Evolutionary conservation across 2,329 filamentous ascomycete genomes (phyloP).

Genomic region (Myriosclerotinia curreyana): DNA sequence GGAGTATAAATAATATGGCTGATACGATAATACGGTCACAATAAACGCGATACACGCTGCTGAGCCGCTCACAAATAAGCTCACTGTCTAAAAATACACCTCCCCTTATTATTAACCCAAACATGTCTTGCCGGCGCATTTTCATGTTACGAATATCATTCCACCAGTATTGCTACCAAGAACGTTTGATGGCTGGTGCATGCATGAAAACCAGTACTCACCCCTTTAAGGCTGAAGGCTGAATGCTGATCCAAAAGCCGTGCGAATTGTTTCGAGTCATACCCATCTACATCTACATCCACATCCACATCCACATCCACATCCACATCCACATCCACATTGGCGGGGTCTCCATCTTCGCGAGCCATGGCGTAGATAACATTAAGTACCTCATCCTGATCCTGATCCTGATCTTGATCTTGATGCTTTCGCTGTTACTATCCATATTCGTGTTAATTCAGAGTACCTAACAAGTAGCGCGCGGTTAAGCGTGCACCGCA

Average conservation of each 20-base stretch:
- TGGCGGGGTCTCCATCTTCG: slow-evolving; percentile 1
- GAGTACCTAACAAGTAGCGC: neutral
- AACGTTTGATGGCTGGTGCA: slow-evolving; percentile 3
- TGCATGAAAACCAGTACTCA: neutral
- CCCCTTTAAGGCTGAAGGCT: slow-evolving; percentile 3
- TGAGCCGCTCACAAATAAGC: neutral
- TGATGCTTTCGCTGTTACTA: neutral
- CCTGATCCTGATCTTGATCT: neutral
- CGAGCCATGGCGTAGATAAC: neutral
- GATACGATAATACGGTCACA: neutral
- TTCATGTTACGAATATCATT: neutral
- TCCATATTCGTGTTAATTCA: neutral
- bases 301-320: no score
- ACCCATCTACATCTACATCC: no score
- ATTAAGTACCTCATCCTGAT: no score
- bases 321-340: no score
- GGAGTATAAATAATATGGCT: no score
- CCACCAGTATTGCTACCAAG: neutral
- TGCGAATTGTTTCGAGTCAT: neutral
- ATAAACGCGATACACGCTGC: neutral
- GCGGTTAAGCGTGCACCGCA: neutral
- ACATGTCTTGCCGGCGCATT: neutral
- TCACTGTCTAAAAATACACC: no score
- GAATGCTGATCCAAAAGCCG: neutral
- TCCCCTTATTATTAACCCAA: neutral